These are phyloP conservation scores for Quambalaria eucalypti DNA, from an alignment of 1,284 basidiomycete genomes.

Conservation along the genomic window DNA sequence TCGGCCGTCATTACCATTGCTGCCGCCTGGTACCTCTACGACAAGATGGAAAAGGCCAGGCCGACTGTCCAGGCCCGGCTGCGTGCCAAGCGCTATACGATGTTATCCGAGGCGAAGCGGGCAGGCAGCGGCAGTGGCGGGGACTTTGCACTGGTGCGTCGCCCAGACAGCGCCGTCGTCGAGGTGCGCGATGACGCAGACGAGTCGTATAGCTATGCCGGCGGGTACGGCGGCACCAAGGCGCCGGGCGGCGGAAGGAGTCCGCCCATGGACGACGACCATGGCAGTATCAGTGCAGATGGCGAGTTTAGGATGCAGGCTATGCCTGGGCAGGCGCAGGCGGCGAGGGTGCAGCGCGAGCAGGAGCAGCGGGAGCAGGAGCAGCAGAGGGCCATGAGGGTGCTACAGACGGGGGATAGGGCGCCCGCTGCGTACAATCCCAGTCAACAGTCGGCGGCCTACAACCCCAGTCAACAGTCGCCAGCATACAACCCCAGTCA, in stretches of 20 bases:
- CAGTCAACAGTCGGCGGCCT: too few species aligned
- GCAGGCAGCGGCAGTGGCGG: neutral
- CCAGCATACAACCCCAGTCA: too few species aligned
- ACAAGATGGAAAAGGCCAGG: conserved; percentile 65
- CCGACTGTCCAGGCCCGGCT: conserved; percentile 56
- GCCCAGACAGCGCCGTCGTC: neutral
- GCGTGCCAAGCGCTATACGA: conserved; percentile 57
- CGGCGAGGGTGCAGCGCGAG: too few species aligned
- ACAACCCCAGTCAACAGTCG: too few species aligned
- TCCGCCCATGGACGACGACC: neutral
- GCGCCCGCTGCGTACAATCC: too few species aligned
- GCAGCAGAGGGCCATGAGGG: too few species aligned
- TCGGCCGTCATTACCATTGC: conserved; percentile 59
- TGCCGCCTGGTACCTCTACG: conserved; percentile 75
- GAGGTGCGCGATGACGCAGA: neutral
- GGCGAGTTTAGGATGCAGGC: too few species aligned
- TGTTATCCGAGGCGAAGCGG: conserved; percentile 16
- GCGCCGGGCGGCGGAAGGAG: too few species aligned
- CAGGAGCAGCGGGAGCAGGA: too few species aligned
- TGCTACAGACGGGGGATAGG: too few species aligned
- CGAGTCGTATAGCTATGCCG: neutral
- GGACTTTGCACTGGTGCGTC: neutral
- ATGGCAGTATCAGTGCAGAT: neutral
- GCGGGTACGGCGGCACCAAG: neutral
- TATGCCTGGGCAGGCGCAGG: too few species aligned